Conservation (phyloP, 371 early-diverging fungal species). For the Rhizomucor pusillus region DNA sequence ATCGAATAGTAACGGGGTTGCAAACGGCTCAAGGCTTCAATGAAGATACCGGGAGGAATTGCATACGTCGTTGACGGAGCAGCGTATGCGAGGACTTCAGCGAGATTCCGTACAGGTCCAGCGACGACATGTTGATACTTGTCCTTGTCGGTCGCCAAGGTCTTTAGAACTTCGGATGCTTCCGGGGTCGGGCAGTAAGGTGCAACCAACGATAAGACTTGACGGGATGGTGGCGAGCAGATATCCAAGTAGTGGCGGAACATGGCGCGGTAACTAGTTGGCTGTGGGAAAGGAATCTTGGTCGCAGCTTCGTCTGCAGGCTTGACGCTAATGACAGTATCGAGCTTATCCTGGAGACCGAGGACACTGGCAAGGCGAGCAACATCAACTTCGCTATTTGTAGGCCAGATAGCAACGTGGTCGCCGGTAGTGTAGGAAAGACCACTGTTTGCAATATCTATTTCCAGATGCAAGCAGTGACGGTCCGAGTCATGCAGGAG, state of each 20-base stretch:
- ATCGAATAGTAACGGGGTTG: slow-evolving; percentile 95
- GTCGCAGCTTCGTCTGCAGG: slow-evolving; percentile 67
- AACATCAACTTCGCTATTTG: slow-evolving; percentile 81
- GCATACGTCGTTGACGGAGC: slow-evolving; percentile 25
- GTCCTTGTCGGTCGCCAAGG: slow-evolving; percentile 73
- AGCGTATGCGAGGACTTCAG: slow-evolving; percentile 55
- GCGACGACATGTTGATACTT: slow-evolving; percentile 58
- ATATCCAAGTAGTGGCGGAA: slow-evolving; percentile 93
- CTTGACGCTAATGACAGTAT: slow-evolving; percentile 57
- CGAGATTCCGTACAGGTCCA: slow-evolving; percentile 64
- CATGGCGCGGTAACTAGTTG: slow-evolving; percentile 81
- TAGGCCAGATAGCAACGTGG: slow-evolving; percentile 93
- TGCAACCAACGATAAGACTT: slow-evolving; percentile 55
- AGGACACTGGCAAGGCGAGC: slow-evolving; percentile 59
- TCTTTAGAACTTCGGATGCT: slow-evolving; percentile 46
- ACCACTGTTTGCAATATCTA: slow-evolving; percentile 79
- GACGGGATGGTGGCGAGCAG: slow-evolving; percentile 65
- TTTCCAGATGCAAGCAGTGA: slow-evolving; percentile 89
- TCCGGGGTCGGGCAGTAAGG: slow-evolving; percentile 58
- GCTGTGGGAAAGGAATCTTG: slow-evolving; percentile 86
- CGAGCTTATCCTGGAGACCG: slow-evolving; percentile 64
- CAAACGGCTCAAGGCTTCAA: slow-evolving; percentile 79
- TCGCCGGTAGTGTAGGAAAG: slow-evolving; percentile 90
- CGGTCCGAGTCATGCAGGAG: slow-evolving; percentile 73
- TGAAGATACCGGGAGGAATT: slow-evolving; percentile 71